phyloP scores from a whole-genome alignment of 257 asterid genomes.

The Nicotiana otophora region DNA sequence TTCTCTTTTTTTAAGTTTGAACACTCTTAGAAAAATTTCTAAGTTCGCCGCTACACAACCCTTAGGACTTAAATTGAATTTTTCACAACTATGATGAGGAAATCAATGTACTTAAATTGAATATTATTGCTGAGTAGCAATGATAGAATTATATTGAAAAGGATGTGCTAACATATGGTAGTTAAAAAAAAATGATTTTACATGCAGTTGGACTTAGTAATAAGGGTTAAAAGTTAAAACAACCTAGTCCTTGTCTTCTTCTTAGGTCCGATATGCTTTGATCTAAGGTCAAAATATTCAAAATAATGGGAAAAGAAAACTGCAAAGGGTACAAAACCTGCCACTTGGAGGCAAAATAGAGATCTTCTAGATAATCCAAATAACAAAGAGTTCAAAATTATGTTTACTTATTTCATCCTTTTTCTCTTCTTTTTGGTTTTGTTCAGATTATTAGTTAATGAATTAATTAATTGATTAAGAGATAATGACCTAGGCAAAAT shows the following conservation, averaged over 20 bases:
- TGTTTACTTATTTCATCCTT: background rate
- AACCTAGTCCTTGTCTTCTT: background rate
- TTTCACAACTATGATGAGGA: background rate
- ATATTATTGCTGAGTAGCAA: background rate
- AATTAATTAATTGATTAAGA: background rate
- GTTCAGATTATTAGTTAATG: background rate
- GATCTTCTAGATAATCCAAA: slow-evolving; percentile 22
- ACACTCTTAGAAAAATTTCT: fast-evolving
- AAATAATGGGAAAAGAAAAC: background rate
- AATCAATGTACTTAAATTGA: background rate
- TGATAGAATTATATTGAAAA: background rate
- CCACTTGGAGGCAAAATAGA: slow-evolving; percentile 55
- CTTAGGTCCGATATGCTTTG: background rate
- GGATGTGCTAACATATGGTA: background rate
- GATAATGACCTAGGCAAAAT: background rate
- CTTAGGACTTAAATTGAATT: background rate
- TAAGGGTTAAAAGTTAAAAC: too few species aligned
- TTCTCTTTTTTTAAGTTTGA: too few species aligned
- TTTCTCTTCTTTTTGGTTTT: background rate
- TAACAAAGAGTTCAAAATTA: slow-evolving; percentile 2
- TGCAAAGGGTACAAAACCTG: slow-evolving; percentile 12
- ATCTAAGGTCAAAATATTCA: background rate
- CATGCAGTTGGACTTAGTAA: background rate
- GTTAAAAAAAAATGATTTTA: too few species aligned
- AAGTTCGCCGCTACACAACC: too few species aligned